phyloP scores from a whole-genome alignment of 2,329 filamentous ascomycete species.

The Amauroascus verrucosus region DNA sequence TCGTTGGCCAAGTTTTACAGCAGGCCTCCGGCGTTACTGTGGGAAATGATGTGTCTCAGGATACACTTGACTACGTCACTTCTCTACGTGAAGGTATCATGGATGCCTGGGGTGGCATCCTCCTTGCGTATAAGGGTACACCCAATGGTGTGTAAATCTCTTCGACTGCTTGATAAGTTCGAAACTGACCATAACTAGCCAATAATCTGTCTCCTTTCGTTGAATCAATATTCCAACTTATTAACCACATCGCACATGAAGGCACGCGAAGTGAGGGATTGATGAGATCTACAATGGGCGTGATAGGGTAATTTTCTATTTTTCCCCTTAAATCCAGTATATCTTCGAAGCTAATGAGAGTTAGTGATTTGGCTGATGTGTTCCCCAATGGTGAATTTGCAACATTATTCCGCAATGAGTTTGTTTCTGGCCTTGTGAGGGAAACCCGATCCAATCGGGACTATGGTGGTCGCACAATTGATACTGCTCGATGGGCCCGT shows the following conservation, averaged over 20 bases:
- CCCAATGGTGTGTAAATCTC: constrained; percentile 29
- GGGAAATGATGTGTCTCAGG: constrained; percentile 69
- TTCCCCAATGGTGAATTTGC: constrained; percentile 85
- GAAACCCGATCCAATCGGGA: constrained; percentile 85
- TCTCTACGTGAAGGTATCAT: constrained; percentile 95
- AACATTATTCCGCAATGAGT: constrained; percentile 78
- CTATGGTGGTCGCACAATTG: constrained; percentile 71
- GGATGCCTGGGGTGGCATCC: constrained; percentile 97
- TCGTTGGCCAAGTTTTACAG: constrained; percentile 88
- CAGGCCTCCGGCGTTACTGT: constrained; percentile 79
- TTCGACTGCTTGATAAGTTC: not conserved
- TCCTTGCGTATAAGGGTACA: constrained; percentile 78
- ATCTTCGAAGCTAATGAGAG: not conserved
- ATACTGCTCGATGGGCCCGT: constrained; percentile 92
- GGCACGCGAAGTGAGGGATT: constrained; percentile 82
- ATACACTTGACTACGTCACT: constrained; percentile 94
- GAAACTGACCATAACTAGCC: constrained; percentile 39
- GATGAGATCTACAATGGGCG: constrained; percentile 90
- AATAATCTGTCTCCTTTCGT: constrained; percentile 66
- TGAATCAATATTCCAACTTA: constrained; percentile 73
- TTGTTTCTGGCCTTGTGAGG: constrained; percentile 81
- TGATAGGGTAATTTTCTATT: constrained; percentile 65
- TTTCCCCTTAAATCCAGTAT: constrained; percentile 31
- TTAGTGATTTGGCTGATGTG: constrained; percentile 81
- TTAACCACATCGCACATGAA: constrained; percentile 70